A percentile compares a stretch with the other conserved stretches of the same genome.
These are phyloP conservation scores for Xylariaceae sp. DNA, from an alignment of 2,329 filamentous ascomycete genomes.

Conservation along the genomic window DNA sequence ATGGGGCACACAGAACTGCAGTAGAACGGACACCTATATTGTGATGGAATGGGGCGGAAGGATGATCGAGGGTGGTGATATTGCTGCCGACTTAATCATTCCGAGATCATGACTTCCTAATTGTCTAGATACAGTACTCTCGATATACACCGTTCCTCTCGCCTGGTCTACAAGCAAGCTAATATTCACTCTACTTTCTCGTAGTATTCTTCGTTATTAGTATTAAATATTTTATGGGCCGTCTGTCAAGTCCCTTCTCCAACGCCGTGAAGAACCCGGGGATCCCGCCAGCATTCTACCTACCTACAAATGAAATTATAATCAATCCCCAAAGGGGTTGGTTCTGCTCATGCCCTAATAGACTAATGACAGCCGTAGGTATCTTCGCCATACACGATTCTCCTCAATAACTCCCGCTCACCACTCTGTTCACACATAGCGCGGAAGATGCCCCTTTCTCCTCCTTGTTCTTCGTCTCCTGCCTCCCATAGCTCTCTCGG, in stretches of 20 bases:
- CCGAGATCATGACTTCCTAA: conserved; percentile 1
- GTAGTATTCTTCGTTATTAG: neutral
- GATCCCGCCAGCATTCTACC: too few relatives aligned
- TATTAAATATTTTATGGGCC: conserved; percentile 9
- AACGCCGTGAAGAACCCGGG: too few relatives aligned
- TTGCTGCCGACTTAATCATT: neutral
- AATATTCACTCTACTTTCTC: neutral
- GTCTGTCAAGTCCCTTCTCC: neutral
- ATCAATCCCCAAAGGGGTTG: too few relatives aligned
- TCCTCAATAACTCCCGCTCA: conserved; percentile 26
- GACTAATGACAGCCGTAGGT: too few relatives aligned
- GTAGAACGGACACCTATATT: neutral
- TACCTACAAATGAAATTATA: too few relatives aligned
- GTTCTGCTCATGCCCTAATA: too few relatives aligned
- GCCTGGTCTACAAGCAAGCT: too few relatives aligned
- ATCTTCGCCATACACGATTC: conserved; percentile 29
- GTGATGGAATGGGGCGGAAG: neutral
- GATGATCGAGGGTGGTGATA: neutral
- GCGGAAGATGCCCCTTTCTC: conserved; percentile 25
- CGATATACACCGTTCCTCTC: neutral
- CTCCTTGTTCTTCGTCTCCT: neutral
- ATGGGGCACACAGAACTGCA: neutral
- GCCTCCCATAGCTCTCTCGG: conserved; percentile 66
- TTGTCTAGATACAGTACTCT: neutral
- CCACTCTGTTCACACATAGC: conserved; percentile 35